Evolutionary conservation across 345 rosid genomes (phyloP).

Genomic region (Salix exigua): DNA sequence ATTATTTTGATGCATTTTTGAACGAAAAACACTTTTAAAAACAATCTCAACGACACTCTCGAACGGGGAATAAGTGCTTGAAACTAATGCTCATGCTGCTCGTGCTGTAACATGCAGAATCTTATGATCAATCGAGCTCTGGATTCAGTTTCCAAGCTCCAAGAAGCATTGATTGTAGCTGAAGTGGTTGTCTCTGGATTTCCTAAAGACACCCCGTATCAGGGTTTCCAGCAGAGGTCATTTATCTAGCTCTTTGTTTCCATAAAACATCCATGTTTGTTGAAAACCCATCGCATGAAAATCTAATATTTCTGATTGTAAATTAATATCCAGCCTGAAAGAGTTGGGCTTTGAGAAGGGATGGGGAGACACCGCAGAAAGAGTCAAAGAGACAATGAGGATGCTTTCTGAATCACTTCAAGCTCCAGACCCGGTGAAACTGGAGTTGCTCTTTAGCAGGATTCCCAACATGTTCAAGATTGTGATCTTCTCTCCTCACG

Average conservation of each 20-base stretch:
- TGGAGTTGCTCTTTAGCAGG: constrained; percentile 57
- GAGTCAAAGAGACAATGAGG: constrained; percentile 48
- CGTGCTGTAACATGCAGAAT: constrained; percentile 36
- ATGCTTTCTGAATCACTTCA: constrained; percentile 48
- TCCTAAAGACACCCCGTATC: constrained; percentile 54
- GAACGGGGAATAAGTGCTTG: neutral
- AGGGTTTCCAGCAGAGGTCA: constrained; percentile 64
- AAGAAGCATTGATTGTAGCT: constrained; percentile 52
- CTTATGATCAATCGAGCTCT: constrained; percentile 65
- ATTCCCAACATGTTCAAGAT: constrained; percentile 75
- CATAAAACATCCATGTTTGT: neutral
- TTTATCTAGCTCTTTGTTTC: neutral
- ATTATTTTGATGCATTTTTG: too few relatives aligned
- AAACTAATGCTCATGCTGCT: neutral
- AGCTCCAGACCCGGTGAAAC: constrained; percentile 48
- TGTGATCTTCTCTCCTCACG: constrained; percentile 88
- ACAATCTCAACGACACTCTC: too few relatives aligned
- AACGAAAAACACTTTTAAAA: too few relatives aligned
- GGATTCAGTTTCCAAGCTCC: constrained; percentile 58
- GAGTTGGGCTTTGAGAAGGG: constrained; percentile 57
- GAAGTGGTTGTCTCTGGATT: constrained; percentile 40
- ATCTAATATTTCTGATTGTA: neutral
- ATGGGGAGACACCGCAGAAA: constrained; percentile 58
- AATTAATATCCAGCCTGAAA: constrained; percentile 33
- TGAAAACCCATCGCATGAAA: neutral